These are phyloP conservation scores for Tricharina praecox DNA, from an alignment of 495 filamentous ascomycete genomes.

Conservation along the genomic window DNA sequence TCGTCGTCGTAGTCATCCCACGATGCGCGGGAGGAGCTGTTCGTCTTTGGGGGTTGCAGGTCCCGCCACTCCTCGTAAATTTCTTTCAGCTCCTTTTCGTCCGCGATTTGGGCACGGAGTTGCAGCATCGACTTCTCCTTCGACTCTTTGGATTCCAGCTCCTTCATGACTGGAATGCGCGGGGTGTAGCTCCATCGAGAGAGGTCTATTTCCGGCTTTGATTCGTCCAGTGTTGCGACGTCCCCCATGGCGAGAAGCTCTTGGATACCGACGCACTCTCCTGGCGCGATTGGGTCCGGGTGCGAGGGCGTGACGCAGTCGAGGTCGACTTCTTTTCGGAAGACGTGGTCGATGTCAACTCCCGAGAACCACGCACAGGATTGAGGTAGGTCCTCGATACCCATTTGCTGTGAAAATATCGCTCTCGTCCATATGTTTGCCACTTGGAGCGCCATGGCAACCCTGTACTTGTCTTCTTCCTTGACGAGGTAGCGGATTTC, in stretches of 20 bases:
- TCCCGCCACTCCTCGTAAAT: too few species aligned
- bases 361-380: slow-evolving; percentile 89
- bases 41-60: too few species aligned
- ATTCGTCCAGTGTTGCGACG: not conserved
- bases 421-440: slow-evolving; percentile 93
- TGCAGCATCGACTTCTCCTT: not conserved
- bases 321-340: slow-evolving; percentile 96
- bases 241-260: slow-evolving; percentile 49
- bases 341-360: slow-evolving; percentile 80
- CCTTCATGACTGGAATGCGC: not conserved
- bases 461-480: slow-evolving; percentile 69
- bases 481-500: slow-evolving; percentile 89
- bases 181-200: not conserved
- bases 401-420: slow-evolving; percentile 93
- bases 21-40: too few species aligned
- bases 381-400: slow-evolving; percentile 87
- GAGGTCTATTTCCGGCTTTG: not conserved
- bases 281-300: slow-evolving; percentile 56
- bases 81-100: not conserved
- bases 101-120: not conserved
- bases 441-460: slow-evolving; percentile 81
- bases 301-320: slow-evolving; percentile 88
- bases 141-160: not conserved
- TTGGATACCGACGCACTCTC: slow-evolving; percentile 67
- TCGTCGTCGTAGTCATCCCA: too few species aligned